phyloP scores from a whole-genome alignment of 2,329 filamentous ascomycete species.

The Penicillium sp. region DNA sequence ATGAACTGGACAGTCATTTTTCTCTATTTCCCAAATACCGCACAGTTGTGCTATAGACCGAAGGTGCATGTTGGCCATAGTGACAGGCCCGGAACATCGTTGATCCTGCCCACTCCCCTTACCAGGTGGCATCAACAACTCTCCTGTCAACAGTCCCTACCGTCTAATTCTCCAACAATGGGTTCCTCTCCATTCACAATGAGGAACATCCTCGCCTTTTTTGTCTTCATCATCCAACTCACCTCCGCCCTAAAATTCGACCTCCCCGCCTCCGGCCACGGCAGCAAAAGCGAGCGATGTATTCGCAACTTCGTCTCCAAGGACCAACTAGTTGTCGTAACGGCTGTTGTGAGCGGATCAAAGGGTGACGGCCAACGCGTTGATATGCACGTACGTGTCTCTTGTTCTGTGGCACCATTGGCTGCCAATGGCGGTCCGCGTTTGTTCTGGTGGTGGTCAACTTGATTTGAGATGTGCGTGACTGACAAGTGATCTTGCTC shows the following conservation, averaged over 20 bases:
- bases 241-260: slow-evolving; percentile 84
- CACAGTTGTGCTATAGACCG: no score
- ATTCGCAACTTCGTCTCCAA: slow-evolving; percentile 91
- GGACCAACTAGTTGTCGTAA: slow-evolving; percentile 93
- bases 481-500: slow-evolving; percentile 7
- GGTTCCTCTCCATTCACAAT: slow-evolving; percentile 27
- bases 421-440: not conserved
- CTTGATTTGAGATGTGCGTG: not conserved
- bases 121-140: slow-evolving; percentile 35
- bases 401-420: not conserved
- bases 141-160: slow-evolving; percentile 24
- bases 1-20: no score
- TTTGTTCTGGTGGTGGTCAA: not conserved
- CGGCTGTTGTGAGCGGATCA: slow-evolving; percentile 74
- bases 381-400: slow-evolving; percentile 73
- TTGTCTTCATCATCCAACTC: slow-evolving; percentile 35
- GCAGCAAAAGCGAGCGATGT: slow-evolving; percentile 71
- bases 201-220: slow-evolving; percentile 29
- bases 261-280: slow-evolving; percentile 61
- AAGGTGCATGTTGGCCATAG: not conserved
- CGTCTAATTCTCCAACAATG: slow-evolving; percentile 25
- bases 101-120: slow-evolving; percentile 26
- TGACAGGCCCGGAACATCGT: slow-evolving; percentile 26
- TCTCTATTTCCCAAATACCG: no score
- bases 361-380: slow-evolving; percentile 88